Evolutionary conservation across 768 basidiomycete genomes (phyloP), one percentile per base, ranked within the genome.

Genomic region (Cystobasidiopsis lactophilus): DNA sequence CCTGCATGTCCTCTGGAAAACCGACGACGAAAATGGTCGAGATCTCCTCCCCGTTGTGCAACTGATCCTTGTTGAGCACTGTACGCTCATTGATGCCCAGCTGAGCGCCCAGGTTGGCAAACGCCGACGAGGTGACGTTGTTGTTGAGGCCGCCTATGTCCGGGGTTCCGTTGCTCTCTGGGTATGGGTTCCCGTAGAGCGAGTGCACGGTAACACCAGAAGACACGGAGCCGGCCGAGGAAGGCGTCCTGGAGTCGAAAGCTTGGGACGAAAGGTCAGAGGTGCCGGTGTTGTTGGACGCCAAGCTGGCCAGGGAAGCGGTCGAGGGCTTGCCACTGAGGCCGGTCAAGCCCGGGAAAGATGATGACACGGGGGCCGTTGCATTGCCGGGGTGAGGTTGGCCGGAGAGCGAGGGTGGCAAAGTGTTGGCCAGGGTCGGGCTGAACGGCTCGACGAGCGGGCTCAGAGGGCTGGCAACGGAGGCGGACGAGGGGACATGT

Each of bases 1-100:
- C 93, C 75, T 82, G 80, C 84, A 96, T 95, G 62, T 98, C 93
- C 53, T 98, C 93, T 3, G 93, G 93, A 66, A 98, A 98, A 0
- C 93, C 93, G 26, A 96, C 91, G 2, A 98, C 89, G 58, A 98
- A 98, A 58, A 62, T 53, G 26, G 62, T 62, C 40, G 56, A 50
- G 37, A 60, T 59, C 27, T 60, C 61, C 40, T 58, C 62, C 16
- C 45, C 46, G 13, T 27, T 33, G 23, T 37, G 26, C 3, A 46
- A 53, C 9, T 19, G 37, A 31, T 51, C 54, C 33, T 35, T 26
- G 21, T 30, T 29, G 4, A 50, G 19, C 3, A 26, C 35, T n/a
- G 26, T 46, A 27, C 5, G 44, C 16, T 29, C 30, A 16, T 23
- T 16, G 35, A 50, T 3, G 11, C 47, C 52, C 30, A 37, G 21